Percentiles rank a stretch among this genome's conserved stretches.
Conservation (phyloP, 257 asterid genomes). For the Lantana camara region DNA sequence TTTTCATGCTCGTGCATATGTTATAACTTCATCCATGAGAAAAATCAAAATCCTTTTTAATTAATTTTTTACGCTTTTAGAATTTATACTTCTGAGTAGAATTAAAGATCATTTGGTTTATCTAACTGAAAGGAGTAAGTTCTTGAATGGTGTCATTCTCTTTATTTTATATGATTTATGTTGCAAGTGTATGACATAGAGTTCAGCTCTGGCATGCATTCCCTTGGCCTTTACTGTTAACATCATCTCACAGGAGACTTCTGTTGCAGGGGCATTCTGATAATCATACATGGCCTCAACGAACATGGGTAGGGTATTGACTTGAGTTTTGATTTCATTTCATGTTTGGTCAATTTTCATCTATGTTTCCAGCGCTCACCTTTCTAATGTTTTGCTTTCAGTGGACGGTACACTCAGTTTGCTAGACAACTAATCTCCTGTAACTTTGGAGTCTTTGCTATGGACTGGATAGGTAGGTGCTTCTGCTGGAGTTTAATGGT, state of each 20-base stretch:
- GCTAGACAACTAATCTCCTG: slow-evolving; percentile 78
- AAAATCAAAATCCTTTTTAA: background rate
- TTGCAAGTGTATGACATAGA: background rate
- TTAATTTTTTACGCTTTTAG: background rate
- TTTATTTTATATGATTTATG: slow-evolving; percentile 16
- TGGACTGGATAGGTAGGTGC: slow-evolving; percentile 94
- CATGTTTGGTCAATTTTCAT: slow-evolving; percentile 11
- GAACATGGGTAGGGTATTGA: slow-evolving; percentile 75
- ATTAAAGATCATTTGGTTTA: too few relatives aligned
- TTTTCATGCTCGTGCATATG: background rate
- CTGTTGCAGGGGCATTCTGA: slow-evolving; percentile 82
- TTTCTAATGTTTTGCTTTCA: slow-evolving; percentile 42
- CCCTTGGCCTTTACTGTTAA: slow-evolving; percentile 13
- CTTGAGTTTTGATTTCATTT: slow-evolving; percentile 8
- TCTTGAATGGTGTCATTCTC: slow-evolving; percentile 30
- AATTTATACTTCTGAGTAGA: slow-evolving; percentile 3
- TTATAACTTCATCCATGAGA: background rate
- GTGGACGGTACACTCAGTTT: slow-evolving; percentile 88
- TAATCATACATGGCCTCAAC: slow-evolving; percentile 93
- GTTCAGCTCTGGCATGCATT: slow-evolving; percentile 9
- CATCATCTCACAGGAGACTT: slow-evolving; percentile 22
- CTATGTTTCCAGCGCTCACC: too few relatives aligned
- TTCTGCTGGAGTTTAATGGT: slow-evolving; percentile 6
- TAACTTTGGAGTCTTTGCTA: slow-evolving; percentile 87
- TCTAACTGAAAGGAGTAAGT: slow-evolving; percentile 15